These are phyloP conservation scores for Penicillium sp. DNA, from an alignment of 2,329 filamentous ascomycete species.

Conservation along the genomic window DNA sequence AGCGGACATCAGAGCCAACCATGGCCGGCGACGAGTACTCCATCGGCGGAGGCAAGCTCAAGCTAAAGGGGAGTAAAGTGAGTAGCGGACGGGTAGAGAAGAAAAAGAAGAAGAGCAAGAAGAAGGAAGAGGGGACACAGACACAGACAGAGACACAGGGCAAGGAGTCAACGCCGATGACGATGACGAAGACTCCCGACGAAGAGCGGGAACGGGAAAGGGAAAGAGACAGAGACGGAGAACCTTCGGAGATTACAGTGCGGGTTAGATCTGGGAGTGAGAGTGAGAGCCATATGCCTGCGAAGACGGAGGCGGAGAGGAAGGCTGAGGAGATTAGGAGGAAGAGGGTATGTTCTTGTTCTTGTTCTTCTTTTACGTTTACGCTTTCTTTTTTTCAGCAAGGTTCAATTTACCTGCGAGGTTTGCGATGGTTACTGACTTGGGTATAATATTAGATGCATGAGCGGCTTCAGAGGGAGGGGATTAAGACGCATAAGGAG, in stretches of 20 bases:
- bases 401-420: no score
- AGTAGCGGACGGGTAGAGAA: constrained; percentile 49
- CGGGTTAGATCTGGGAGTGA: constrained; percentile 2
- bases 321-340: constrained; percentile 74
- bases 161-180: no score
- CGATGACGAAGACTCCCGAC: constrained; percentile 3
- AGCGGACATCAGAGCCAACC: not conserved
- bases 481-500: constrained; percentile 95
- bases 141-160: no score
- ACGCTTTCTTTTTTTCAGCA: no score
- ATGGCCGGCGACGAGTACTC: constrained; percentile 63
- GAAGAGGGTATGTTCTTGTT: constrained; percentile 75
- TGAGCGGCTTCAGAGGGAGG: constrained; percentile 74
- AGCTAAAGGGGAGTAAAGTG: constrained; percentile 73
- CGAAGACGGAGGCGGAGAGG: constrained; percentile 80
- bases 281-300: constrained; percentile 27
- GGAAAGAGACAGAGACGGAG: constrained; percentile 20
- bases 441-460: constrained; percentile 65
- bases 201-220: constrained; percentile 5
- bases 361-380: no score
- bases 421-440: constrained; percentile 9
- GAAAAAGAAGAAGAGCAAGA: constrained; percentile 50
- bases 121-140: constrained; percentile 16
- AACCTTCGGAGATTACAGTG: no score
- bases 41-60: constrained; percentile 67